Percentiles rank a stretch among this genome's conserved stretches.
These are phyloP conservation scores for Xerocomellus amylosporus DNA, from an alignment of 768 basidiomycete species.

Conservation along the genomic window DNA sequence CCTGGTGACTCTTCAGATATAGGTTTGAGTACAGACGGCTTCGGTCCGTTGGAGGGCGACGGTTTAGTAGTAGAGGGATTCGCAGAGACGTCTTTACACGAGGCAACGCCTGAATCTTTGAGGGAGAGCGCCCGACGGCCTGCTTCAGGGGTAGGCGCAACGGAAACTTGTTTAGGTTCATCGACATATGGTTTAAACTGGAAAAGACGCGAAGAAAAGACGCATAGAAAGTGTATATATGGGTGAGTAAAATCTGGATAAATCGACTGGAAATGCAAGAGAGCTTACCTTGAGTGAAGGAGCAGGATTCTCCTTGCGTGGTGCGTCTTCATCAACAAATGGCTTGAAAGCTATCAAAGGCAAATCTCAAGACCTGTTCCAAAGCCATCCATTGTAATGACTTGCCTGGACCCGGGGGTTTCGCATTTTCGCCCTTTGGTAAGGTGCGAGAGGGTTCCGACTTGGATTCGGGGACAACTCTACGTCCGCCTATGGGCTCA, in stretches of 20 bases:
- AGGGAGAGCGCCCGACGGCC: conserved; percentile 46
- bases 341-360: conserved; percentile 49
- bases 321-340: conserved; percentile 61
- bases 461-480: conserved; percentile 18
- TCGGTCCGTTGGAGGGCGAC: conserved; percentile 19
- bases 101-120: conserved; percentile 40
- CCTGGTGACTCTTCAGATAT: conserved; percentile 36
- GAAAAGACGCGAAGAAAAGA: background rate
- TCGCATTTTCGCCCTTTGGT: conserved; percentile 22
- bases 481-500: conserved; percentile 47
- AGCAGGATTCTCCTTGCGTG: conserved; percentile 43
- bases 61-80: conserved; percentile 25
- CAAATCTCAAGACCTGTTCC: conserved; percentile 17
- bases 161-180: conserved; percentile 43
- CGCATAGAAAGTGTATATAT: background rate
- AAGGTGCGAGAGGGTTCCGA: conserved; percentile 38
- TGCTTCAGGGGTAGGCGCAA: conserved; percentile 30
- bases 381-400: conserved; percentile 8
- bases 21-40: conserved; percentile 30
- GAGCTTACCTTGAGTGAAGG: conserved; percentile 19
- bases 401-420: conserved; percentile 38
- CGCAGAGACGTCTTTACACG: conserved; percentile 20
- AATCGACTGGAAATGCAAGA: background rate
- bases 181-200: conserved; percentile 73
- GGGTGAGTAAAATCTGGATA: conserved; percentile 7